These are phyloP conservation scores for Lodderomyces theae DNA, from an alignment of 1,139 yeast genomes.

Conservation along the genomic window DNA sequence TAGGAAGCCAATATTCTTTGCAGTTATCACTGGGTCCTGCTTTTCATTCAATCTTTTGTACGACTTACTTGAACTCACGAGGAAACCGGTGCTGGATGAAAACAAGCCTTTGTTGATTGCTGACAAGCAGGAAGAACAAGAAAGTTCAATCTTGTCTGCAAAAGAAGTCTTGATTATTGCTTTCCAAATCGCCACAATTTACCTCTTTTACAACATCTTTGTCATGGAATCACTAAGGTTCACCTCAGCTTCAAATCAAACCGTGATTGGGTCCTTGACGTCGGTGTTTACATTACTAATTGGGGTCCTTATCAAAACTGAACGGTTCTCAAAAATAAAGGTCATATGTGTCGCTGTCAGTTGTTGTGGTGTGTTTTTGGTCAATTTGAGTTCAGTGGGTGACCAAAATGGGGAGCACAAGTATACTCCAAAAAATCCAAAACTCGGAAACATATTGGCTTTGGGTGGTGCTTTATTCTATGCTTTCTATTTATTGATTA, in stretches of 20 bases:
- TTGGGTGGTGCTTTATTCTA: conserved; percentile 47
- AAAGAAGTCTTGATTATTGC: conserved; percentile 37
- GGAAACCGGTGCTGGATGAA: conserved; percentile 9
- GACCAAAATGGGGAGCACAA: conserved; percentile 19
- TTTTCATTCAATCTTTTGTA: conserved; percentile 46
- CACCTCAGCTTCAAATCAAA: conserved; percentile 54
- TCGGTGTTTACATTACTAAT: conserved; percentile 50
- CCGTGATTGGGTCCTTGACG: conserved; percentile 51
- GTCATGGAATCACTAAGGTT: conserved; percentile 43
- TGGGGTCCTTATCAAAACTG: conserved; percentile 40
- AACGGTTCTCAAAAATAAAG: conserved; percentile 42
- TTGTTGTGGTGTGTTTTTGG: conserved; percentile 46
- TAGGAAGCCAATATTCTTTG: conserved; percentile 47
- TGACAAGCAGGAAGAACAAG: background rate
- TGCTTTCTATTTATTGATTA: conserved; percentile 42
- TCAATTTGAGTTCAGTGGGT: conserved; percentile 37
- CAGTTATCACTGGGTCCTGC: conserved; percentile 47
- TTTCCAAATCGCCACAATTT: conserved; percentile 39
- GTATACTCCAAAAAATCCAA: conserved; percentile 37
- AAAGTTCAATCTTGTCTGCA: conserved; percentile 20
- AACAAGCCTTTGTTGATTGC: conserved; percentile 3
- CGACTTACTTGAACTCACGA: conserved; percentile 21
- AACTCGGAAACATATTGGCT: conserved; percentile 47
- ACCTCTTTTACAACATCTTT: conserved; percentile 38
- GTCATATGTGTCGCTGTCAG: conserved; percentile 44